Percentiles rank a stretch among this genome's conserved stretches.
Evolutionary conservation across 306 rosid genomes (phyloP).

Genomic region (Macrotyloma uniflorum): DNA sequence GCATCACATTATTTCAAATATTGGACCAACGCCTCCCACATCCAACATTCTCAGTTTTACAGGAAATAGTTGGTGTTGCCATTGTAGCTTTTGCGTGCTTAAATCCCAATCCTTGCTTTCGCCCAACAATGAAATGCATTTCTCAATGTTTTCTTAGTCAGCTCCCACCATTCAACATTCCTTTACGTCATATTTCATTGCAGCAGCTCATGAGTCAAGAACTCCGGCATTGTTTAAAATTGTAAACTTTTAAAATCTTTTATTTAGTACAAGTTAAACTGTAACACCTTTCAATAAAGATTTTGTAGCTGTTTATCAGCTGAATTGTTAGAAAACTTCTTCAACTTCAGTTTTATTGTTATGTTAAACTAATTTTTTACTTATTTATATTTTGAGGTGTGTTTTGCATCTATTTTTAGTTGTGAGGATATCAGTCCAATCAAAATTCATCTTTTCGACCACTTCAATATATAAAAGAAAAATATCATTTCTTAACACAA

Average conservation of each 20-base stretch:
- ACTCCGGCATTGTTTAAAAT: neutral
- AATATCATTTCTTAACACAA: no score
- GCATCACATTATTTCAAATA: neutral
- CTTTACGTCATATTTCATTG: neutral
- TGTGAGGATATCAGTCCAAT: no score
- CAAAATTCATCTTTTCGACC: no score
- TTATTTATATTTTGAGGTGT: no score
- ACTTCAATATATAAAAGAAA: no score
- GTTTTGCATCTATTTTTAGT: no score
- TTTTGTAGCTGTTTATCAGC: no score
- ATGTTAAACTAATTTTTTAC: no score
- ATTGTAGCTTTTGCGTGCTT: neutral
- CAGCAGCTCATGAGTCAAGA: neutral
- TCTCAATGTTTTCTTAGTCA: neutral
- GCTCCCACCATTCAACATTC: neutral
- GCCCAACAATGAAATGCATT: conserved; percentile 29
- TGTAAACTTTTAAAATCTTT: neutral
- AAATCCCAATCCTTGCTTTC: neutral
- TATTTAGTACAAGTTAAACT: no score
- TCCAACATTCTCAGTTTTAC: neutral
- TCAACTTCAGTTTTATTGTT: no score
- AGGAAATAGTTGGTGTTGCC: neutral
- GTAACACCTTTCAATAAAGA: no score
- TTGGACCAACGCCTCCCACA: conserved; percentile 12
- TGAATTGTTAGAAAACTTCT: no score